These are phyloP conservation scores for Dioscorea dumetorum DNA, from an alignment of 106 monocot genomes.

Conservation along the genomic window DNA sequence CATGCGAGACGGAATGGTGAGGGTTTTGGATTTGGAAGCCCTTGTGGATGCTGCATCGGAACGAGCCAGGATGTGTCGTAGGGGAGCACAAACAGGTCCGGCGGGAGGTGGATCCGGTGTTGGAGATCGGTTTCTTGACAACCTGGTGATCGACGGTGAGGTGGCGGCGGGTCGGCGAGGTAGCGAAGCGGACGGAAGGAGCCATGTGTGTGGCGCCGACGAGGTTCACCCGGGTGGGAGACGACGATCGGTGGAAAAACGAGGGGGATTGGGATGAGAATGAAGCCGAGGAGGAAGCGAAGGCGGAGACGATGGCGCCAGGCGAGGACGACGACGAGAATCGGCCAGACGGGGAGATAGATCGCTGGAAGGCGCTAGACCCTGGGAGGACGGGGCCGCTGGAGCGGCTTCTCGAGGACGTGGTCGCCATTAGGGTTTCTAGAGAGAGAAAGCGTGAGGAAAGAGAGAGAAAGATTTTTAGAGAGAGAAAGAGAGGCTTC, in stretches of 20 bases:
- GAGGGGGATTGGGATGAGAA: conserved; percentile 8
- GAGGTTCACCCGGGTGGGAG: conserved; percentile 59
- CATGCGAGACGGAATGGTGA: not conserved
- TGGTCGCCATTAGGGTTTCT: conserved; percentile 4
- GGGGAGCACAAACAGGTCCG: conserved; percentile 83
- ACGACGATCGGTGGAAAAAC: conserved; percentile 33
- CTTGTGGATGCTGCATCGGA: conserved; percentile 83
- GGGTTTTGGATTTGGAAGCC: not conserved
- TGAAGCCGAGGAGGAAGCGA: conserved; percentile 2
- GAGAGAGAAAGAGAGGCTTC: not conserved
- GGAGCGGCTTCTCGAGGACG: conserved; percentile 31
- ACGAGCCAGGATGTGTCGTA: conserved; percentile 87
- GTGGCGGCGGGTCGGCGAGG: conserved; percentile 30
- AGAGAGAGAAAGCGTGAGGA: not conserved
- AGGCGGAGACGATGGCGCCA: not conserved
- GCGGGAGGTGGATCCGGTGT: conserved; percentile 5
- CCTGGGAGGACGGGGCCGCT: conserved; percentile 21
- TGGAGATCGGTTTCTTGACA: conserved; percentile 3
- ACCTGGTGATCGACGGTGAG: conserved; percentile 6
- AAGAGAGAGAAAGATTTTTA: not conserved
- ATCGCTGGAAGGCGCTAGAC: conserved; percentile 16
- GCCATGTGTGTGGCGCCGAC: conserved; percentile 15
- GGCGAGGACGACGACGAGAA: conserved; percentile 7
- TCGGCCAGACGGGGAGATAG: conserved; percentile 21
- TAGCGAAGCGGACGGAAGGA: conserved; percentile 41